Conservation (phyloP, 352 stramenopile species). For the Globisporangium carolinianum region DNA sequence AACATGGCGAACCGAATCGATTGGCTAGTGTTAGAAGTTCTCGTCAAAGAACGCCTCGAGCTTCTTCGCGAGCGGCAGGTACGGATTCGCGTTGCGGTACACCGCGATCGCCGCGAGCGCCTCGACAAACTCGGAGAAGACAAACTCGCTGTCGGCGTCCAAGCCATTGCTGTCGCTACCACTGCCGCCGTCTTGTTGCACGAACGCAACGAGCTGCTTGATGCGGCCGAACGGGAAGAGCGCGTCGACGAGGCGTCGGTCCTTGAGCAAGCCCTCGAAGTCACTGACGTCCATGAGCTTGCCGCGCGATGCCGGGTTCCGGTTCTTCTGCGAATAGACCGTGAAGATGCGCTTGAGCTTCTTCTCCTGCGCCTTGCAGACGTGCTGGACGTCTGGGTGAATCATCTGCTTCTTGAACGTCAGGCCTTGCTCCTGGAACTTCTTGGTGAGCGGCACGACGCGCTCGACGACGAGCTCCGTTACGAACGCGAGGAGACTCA, state of each 20-base stretch:
- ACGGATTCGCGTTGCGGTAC: constrained; percentile 74
- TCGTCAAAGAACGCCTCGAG: constrained; percentile 73
- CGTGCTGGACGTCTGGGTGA: constrained; percentile 62
- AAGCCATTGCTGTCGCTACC: constrained; percentile 34
- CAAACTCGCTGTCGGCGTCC: constrained; percentile 65
- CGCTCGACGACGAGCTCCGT: constrained; percentile 58
- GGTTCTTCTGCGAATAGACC: constrained; percentile 67
- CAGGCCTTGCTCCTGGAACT: constrained; percentile 72
- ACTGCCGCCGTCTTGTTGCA: constrained; percentile 70
- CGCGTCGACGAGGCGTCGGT: constrained; percentile 57
- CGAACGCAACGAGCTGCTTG: constrained; percentile 72
- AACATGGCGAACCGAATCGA: no score
- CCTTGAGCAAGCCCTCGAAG: constrained; percentile 69
- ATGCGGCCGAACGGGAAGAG: constrained; percentile 66
- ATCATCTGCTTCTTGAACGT: constrained; percentile 86
- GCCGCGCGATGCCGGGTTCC: constrained; percentile 56
- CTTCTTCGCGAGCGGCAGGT: constrained; percentile 67
- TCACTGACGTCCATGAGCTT: constrained; percentile 69
- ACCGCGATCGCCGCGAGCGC: constrained; percentile 62
- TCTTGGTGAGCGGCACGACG: constrained; percentile 62
- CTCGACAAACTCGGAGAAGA: constrained; percentile 77
- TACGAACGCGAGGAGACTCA: constrained; percentile 34
- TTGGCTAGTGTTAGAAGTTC: constrained; percentile 32
- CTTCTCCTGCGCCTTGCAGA: constrained; percentile 73
- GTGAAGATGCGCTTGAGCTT: constrained; percentile 72